phyloP scores from a whole-genome alignment of 495 filamentous ascomycete species.

The Trichoderma gamsii region DNA sequence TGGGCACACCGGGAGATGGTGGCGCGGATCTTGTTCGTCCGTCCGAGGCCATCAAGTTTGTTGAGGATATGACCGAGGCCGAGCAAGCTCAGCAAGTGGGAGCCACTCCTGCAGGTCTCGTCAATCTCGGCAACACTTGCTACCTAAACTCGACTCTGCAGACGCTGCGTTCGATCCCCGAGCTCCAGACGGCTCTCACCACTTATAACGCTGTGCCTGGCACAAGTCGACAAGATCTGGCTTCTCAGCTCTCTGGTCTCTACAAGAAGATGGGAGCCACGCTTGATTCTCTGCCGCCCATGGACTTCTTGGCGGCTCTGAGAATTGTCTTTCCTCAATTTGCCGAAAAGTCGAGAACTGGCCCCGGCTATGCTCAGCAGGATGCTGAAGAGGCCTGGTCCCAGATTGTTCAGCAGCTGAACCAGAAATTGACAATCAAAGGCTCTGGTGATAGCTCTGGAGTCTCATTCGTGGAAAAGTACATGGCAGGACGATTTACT shows the following conservation, averaged over 20 bases:
- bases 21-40: slow-evolving; percentile 61
- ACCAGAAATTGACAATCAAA: slow-evolving; percentile 67
- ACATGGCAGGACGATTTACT: slow-evolving; percentile 74
- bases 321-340: slow-evolving; percentile 88
- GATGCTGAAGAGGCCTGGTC: slow-evolving; percentile 99
- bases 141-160: slow-evolving; percentile 97
- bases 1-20: slow-evolving; percentile 75
- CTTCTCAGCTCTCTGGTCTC: slow-evolving; percentile 71
- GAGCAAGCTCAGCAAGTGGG: slow-evolving; percentile 77
- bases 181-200: slow-evolving; percentile 74
- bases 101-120: slow-evolving; percentile 80
- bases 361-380: slow-evolving; percentile 84
- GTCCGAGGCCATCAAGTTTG: slow-evolving; percentile 76
- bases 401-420: slow-evolving; percentile 83
- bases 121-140: slow-evolving; percentile 95
- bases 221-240: slow-evolving; percentile 61
- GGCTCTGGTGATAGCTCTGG: slow-evolving; percentile 34
- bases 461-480: slow-evolving; percentile 80
- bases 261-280: slow-evolving; percentile 93
- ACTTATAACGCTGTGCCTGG: slow-evolving; percentile 51
- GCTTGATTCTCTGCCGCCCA: slow-evolving; percentile 77
- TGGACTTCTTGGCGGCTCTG: slow-evolving; percentile 78
- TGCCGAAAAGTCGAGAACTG: slow-evolving; percentile 73
- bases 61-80: slow-evolving; percentile 97
- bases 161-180: slow-evolving; percentile 78